These are phyloP conservation scores for Hypoxylon sp. DNA, from an alignment of 2,329 filamentous ascomycete genomes.

Conservation along the genomic window DNA sequence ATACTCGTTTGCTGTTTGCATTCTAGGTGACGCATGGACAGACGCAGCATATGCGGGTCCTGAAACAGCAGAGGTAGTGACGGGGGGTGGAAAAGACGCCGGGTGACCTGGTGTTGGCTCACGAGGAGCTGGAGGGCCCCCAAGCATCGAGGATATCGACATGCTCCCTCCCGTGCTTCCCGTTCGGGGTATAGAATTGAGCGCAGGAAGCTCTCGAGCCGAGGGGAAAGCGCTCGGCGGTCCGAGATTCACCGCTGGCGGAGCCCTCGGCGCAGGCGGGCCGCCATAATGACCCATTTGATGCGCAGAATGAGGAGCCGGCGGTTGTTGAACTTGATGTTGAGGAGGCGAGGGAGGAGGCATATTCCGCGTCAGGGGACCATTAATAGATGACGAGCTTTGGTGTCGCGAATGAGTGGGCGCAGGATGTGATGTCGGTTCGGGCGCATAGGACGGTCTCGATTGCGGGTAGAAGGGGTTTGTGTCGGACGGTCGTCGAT, in stretches of 20 bases:
- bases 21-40: conserved; percentile 69
- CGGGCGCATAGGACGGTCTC: conserved; percentile 49
- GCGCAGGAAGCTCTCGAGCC: conserved; percentile 56
- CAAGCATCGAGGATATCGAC: conserved; percentile 74
- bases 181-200: conserved; percentile 59
- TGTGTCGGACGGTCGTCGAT: conserved; percentile 53
- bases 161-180: conserved; percentile 68
- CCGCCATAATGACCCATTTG: conserved; percentile 52
- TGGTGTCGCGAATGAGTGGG: conserved; percentile 53
- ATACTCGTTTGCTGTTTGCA: conserved; percentile 71
- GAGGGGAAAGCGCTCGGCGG: conserved; percentile 52
- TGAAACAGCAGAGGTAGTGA: conserved; percentile 58
- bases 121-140: conserved; percentile 63
- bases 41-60: conserved; percentile 64
- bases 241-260: conserved; percentile 52
- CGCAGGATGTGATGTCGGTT: conserved; percentile 51
- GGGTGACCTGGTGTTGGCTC: conserved; percentile 60
- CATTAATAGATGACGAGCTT: conserved; percentile 53
- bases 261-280: conserved; percentile 51
- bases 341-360: conserved; percentile 52
- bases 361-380: conserved; percentile 51
- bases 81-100: conserved; percentile 61
- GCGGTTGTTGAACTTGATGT: conserved; percentile 42
- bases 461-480: conserved; percentile 53
- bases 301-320: conserved; percentile 46